These are phyloP conservation scores for Mucor sp. DNA, from an alignment of 371 early-diverging fungal genomes.

Conservation along the genomic window DNA sequence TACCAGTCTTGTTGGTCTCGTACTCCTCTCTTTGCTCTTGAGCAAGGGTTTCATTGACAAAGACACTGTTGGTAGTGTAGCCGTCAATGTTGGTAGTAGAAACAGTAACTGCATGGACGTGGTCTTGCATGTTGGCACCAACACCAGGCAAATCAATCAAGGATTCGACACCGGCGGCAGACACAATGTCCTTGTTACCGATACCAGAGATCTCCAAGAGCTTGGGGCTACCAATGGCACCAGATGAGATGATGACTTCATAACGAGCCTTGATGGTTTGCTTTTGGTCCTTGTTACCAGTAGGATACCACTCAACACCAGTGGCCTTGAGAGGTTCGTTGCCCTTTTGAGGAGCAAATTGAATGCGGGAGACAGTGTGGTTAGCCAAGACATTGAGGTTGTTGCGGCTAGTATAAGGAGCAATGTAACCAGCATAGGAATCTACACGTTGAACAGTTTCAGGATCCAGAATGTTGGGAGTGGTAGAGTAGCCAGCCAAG, in stretches of 20 bases:
- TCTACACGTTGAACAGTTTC: conserved; percentile 6
- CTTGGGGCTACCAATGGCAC: conserved; percentile 22
- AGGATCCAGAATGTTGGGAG: conserved; percentile 20
- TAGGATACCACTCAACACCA: conserved; percentile 26
- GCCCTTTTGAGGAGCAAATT: not conserved
- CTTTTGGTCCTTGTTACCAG: conserved; percentile 9
- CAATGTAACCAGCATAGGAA: conserved; percentile 16
- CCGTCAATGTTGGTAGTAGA: conserved; percentile 15
- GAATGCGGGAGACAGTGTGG: conserved; percentile 12
- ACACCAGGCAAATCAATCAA: conserved; percentile 32
- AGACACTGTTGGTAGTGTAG: conserved; percentile 19
- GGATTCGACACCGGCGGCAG: conserved; percentile 8
- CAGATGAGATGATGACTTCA: conserved; percentile 26
- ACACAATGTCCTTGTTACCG: conserved; percentile 11
- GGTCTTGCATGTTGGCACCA: conserved; percentile 40
- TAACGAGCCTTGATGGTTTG: conserved; percentile 13
- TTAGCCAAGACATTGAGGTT: conserved; percentile 12
- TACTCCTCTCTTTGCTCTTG: conserved; percentile 6
- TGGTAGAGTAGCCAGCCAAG: conserved; percentile 17
- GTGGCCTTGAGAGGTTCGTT: not conserved
- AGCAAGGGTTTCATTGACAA: conserved; percentile 8
- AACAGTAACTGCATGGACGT: conserved; percentile 23
- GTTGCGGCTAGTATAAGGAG: not conserved
- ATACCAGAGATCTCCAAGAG: conserved; percentile 25
- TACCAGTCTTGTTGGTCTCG: conserved; percentile 9